Conservation (phyloP, 306 rosid species). For the Glycine latifolia region DNA sequence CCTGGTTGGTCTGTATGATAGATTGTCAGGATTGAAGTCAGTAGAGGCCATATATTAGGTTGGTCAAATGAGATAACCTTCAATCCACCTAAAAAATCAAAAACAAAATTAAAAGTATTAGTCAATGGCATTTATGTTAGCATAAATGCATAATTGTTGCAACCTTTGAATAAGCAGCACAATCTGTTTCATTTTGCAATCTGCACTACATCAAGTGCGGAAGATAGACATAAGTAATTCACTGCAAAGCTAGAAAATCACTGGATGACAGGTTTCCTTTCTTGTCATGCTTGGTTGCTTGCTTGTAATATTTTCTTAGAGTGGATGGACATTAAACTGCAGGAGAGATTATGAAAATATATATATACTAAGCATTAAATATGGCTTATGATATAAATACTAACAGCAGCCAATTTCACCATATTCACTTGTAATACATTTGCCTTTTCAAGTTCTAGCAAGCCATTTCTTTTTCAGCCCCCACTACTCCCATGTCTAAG, state of each 20-base stretch:
- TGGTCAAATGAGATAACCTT: constrained; percentile 22
- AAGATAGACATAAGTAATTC: neutral
- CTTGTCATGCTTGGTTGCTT: constrained; percentile 16
- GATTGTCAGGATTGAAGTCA: constrained; percentile 3
- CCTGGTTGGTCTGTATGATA: constrained; percentile 3
- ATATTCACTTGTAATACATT: neutral
- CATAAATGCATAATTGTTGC: neutral
- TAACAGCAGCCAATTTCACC: too few species aligned
- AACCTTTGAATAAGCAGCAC: neutral
- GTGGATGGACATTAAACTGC: constrained; percentile 22
- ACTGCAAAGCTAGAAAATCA: neutral
- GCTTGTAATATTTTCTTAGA: neutral
- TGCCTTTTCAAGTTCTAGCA: constrained; percentile 31
- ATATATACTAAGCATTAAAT: constrained; percentile 23
- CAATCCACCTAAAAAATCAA: neutral
- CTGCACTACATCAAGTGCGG: neutral
- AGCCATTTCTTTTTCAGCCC: constrained; percentile 2
- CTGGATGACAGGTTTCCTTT: constrained; percentile 27
- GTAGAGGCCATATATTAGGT: constrained; percentile 25
- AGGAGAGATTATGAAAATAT: constrained; percentile 13
- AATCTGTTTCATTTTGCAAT: neutral
- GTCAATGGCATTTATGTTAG: constrained; percentile 8
- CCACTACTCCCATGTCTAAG: too few species aligned
- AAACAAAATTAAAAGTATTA: neutral
- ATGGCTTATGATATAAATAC: neutral